phyloP scores from a whole-genome alignment of 768 basidiomycete genomes.

The Agaricus bisporus region DNA sequence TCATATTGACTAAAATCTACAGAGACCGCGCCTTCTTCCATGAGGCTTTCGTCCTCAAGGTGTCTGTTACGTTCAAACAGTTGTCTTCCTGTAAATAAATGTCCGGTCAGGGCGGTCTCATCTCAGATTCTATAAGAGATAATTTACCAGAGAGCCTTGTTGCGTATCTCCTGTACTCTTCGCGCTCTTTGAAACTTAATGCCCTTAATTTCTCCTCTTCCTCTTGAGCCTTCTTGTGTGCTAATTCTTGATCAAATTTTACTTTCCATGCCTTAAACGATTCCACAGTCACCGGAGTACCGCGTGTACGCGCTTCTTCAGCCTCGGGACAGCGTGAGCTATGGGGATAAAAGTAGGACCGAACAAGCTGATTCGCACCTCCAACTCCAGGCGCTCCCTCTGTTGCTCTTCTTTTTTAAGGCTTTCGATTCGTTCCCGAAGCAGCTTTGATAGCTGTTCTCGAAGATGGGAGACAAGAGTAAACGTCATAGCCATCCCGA shows the following conservation, averaged over 20 bases:
- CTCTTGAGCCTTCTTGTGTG: constrained; percentile 50
- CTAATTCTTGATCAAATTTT: constrained; percentile 71
- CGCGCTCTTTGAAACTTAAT: constrained; percentile 73
- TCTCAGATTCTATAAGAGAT: no score
- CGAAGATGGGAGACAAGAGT: constrained; percentile 82
- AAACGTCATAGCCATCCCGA: constrained; percentile 98
- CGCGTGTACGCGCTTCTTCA: constrained; percentile 81
- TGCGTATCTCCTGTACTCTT: constrained; percentile 66
- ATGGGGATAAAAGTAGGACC: background rate
- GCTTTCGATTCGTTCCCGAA: constrained; percentile 52
- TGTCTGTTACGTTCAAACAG: constrained; percentile 81
- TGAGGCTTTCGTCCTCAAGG: constrained; percentile 72
- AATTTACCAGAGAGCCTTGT: constrained; percentile 66
- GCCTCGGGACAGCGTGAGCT: constrained; percentile 43
- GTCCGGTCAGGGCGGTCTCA: background rate
- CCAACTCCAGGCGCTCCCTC: constrained; percentile 65
- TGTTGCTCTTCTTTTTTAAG: constrained; percentile 61
- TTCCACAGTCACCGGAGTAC: constrained; percentile 84
- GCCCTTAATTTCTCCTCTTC: constrained; percentile 72
- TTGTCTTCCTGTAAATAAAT: constrained; percentile 65
- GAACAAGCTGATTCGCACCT: constrained; percentile 41
- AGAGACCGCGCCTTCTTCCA: constrained; percentile 82
- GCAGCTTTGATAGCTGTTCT: constrained; percentile 64
- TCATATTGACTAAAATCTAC: constrained; percentile 91
- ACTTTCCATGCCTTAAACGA: constrained; percentile 79